A percentile compares a stretch with the other conserved stretches of the same genome.
Conservation (phyloP, 495 filamentous ascomycete genomes). For the Alectoria sarmentosa region DNA sequence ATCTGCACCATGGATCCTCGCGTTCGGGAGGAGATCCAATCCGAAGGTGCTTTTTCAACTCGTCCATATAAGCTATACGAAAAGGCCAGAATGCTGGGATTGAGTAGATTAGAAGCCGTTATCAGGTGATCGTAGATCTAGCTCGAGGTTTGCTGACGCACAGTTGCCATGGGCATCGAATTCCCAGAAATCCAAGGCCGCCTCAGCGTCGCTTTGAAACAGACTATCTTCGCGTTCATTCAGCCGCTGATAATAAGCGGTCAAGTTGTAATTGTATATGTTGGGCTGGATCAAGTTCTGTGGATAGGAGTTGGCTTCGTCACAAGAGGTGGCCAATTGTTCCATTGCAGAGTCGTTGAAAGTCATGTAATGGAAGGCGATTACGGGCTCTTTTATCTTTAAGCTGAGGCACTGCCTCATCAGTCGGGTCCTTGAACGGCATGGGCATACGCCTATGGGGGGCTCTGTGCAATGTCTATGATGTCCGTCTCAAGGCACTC, state of each 20-base stretch:
- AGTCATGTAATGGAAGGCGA: not conserved
- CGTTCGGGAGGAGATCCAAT: not conserved
- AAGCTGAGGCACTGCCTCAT: not conserved
- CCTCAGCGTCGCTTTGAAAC: constrained; percentile 18
- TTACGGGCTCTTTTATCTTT: not conserved
- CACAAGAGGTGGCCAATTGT: constrained; percentile 17
- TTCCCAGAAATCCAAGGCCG: constrained; percentile 23
- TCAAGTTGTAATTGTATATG: constrained; percentile 11
- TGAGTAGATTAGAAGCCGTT: not conserved
- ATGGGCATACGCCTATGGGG: not conserved
- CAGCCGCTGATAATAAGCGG: constrained; percentile 16
- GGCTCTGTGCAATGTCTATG: not conserved
- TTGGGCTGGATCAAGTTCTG: constrained; percentile 15
- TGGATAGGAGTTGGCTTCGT: constrained; percentile 17
- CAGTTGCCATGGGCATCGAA: constrained; percentile 15
- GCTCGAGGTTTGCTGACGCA: not conserved
- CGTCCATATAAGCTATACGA: not conserved
- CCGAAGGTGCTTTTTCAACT: constrained; percentile 11
- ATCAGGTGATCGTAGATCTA: not conserved
- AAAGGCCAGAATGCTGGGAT: constrained; percentile 5
- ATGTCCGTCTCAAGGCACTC: not conserved
- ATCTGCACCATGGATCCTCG: constrained; percentile 24
- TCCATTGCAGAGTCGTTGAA: not conserved
- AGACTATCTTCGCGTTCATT: constrained; percentile 16
- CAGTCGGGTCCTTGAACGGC: not conserved